Base-by-base conservation (phyloP, 495 filamentous ascomycete species). In the Bryoglossum gracile region DNA sequence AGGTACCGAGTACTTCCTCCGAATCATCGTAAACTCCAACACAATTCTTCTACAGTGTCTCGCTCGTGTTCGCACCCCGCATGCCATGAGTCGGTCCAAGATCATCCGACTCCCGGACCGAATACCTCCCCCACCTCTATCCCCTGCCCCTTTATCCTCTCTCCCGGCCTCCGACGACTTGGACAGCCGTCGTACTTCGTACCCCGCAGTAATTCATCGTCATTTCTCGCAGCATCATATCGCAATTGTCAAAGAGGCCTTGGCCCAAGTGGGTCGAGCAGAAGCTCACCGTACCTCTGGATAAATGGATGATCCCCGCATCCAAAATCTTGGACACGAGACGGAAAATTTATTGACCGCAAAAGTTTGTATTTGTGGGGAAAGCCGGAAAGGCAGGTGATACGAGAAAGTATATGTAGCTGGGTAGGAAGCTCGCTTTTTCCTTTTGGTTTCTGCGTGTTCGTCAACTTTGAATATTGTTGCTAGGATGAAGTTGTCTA, bases 401-500 rank as follows among this genome's bases (percentile, higher is more conserved):
- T n/a, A n/a, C 26, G 26, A 6, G 26, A 5, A 6, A 5, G 26
- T 30, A 30, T 30, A 30, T 6, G 26, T 30, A 30, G 6, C 13
- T 13, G 26, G 5, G 13, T 30, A 13, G 13, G 26, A 30, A 30
- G 5, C 26, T 30, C 13, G 26, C 6, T 30, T 30, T 30, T 30
- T 30, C 26, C 26, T 30, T 5, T 30, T 13, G 5, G 6, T 13
- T 13, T 30, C 13, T 30, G 5, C 5, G 26, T 13, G 13, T 30
- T 30, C 13, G 6, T 30, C 5, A 13, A 13, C 26, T 41, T 22
- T 11, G 4, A 3, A 2, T 41, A 1, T 22, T 41, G 34, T 25
- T 25, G 18, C 38, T 13, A 22, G 18, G 22, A 52, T 52, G 49
- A 46, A 42, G 26, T 46, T 45, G 36, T 37, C 18, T 10, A n/a